Base-by-base conservation (phyloP, 345 rosid genomes). In the Adansonia digitata region DNA sequence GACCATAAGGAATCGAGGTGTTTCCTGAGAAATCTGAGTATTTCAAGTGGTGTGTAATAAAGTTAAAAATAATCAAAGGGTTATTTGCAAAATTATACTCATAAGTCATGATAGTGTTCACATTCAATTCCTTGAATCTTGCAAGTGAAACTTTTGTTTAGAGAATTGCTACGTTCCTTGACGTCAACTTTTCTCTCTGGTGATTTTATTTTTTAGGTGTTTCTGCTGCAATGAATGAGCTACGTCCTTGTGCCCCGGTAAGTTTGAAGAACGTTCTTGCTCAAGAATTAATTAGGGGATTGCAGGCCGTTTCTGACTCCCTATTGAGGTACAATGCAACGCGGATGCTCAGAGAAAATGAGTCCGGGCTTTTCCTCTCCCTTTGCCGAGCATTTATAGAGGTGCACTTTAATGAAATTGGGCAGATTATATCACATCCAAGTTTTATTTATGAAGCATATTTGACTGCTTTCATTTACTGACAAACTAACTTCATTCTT, bases 361-460 rank as follows among this genome's bases (percentile, higher is more conserved):
- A 93, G 77, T 90, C 93, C 26, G 85, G 85, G 46, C 97, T 93
- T 71, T 95, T 91, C 82, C 89, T 89, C 77, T 88, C 97, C 4
- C 99, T 95, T 63, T 93, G 98, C 83, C 90, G 96, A 72, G 87
- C 97, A 81, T 95, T 91, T 67, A 86, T 91, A 0, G 99, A 93
- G 98, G 98, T 95, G 59, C 52, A 39, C n/a, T 35, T 14, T 35
- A 14, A 15, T 15, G 24, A 49, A 27, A 27, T 27, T 22, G 35
- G 64, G 72, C 53, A 40, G 14, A 43, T 57, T 45, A 48, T 22
- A 53, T 57, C 62, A 12, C 62, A 5, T 55, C 17, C 27, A 55
- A 35, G 60, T 55, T 71, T 15, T 2, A 27, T 51, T 31, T 59
- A 27, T 20, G 72, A 72, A 59, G 55, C 56, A 14, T 56, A 52